A percentile compares a stretch with the other conserved stretches of the same genome.
Conservation (phyloP, 176 grass and related monocot genomes). For the Pontederia paniculata region DNA sequence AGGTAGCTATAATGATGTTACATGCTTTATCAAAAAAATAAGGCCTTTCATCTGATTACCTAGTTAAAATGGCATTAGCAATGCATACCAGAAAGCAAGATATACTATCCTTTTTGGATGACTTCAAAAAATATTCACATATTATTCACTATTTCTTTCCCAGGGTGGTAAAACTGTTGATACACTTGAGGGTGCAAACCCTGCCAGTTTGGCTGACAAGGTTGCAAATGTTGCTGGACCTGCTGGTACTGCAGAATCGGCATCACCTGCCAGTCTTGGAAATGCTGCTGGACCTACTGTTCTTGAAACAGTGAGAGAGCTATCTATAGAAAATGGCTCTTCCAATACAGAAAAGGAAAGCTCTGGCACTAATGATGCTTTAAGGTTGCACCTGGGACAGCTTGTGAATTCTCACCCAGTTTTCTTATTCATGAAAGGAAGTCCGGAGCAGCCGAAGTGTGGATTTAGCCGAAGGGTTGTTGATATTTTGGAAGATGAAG, state of each 20-base stretch:
- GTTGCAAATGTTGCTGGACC: conserved; percentile 19
- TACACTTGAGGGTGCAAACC: conserved; percentile 23
- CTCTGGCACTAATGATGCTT: background rate
- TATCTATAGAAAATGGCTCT: conserved; percentile 20
- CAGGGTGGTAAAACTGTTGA: conserved; percentile 29
- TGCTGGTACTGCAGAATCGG: conserved; percentile 5
- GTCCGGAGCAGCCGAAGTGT: conserved; percentile 14
- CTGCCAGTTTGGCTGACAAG: conserved; percentile 30
- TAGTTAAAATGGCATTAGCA: too few species aligned
- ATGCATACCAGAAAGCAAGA: too few species aligned
- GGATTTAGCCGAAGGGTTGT: conserved; percentile 11
- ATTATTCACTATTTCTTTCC: background rate
- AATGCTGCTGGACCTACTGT: conserved; percentile 26
- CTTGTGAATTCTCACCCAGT: conserved; percentile 4
- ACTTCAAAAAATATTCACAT: background rate
- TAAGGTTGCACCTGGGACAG: background rate
- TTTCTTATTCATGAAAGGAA: conserved; percentile 20
- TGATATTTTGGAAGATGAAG: conserved; percentile 8
- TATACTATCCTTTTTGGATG: background rate
- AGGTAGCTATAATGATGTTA: too few species aligned
- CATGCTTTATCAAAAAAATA: too few species aligned
- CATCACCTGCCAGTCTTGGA: conserved; percentile 28
- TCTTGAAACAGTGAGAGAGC: conserved; percentile 18
- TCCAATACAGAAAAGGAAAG: conserved; percentile 14
- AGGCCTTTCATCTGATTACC: too few species aligned